Evolutionary conservation across 108 stramenopile genomes (phyloP).

Genomic region (Cyclostephanos invisitatus): DNA sequence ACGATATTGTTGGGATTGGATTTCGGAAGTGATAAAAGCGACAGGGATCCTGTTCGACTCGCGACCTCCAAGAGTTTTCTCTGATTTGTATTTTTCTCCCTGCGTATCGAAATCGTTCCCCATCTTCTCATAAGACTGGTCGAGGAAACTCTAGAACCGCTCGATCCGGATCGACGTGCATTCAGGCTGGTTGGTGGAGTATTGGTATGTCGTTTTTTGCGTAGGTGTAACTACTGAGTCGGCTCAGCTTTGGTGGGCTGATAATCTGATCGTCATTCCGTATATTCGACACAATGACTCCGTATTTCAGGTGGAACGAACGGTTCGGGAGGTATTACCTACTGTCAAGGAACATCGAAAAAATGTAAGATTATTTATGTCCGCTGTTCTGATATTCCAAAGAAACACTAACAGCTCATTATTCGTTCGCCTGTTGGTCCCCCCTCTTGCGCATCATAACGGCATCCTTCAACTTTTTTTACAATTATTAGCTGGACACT

Average conservation of each 20-base stretch:
- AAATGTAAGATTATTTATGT: conserved; percentile 63
- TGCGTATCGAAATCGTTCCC: not conserved
- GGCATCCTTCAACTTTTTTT: not conserved
- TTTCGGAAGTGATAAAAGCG: not conserved
- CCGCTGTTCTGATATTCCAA: not conserved
- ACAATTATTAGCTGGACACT: conserved; percentile 55
- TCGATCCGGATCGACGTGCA: conserved; percentile 87
- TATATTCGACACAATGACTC: not conserved
- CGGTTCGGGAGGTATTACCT: conserved; percentile 92
- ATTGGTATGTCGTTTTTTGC: conserved; percentile 47
- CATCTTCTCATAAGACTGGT: conserved; percentile 56
- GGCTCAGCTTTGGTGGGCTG: no score
- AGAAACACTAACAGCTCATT: not conserved
- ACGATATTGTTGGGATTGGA: not conserved
- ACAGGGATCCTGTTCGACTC: not conserved
- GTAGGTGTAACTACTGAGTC: no score
- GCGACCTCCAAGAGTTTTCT: not conserved
- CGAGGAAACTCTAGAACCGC: conserved; percentile 87
- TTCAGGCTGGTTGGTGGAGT: conserved; percentile 94
- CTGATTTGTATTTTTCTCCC: not conserved
- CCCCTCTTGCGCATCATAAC: not conserved
- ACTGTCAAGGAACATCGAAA: conserved; percentile 78
- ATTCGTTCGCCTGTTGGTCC: not conserved
- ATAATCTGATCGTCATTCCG: not conserved
- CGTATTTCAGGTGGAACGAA: conserved; percentile 75